Evolutionary conservation across 2,329 filamentous ascomycete species (phyloP), one percentile per base, ranked within the genome.

Genomic region (Rutstroemia sp.): DNA sequence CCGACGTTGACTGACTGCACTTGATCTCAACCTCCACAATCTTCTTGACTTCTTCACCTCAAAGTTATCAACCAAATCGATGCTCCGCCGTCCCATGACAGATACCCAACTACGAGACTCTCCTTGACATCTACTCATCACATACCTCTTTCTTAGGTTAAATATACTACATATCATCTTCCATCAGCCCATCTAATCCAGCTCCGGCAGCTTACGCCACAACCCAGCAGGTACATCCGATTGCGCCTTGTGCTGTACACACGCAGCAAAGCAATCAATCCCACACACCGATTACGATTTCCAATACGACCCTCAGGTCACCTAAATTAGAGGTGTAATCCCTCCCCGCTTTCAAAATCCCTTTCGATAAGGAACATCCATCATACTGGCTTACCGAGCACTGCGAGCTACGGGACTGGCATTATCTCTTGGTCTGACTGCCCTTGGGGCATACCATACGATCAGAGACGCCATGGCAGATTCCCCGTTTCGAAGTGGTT

Each of bases 351-450:
- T 44, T 45, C 27, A 38, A 23, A 19, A 42, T 51, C 34, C 8
- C 19, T 37, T 37, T 37, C 34, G 10, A 19, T 37, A 16, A 39
- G 25, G 45, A 51, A 34, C n/a, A 38, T 44, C 10, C 34, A 56
- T 69, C 76, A 81, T 52, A 59, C 73, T 82, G 79, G 80, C 80
- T 71, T 80, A 76, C 69, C 76, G 79, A 71, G 77, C 77, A 49
- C 65, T 83, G 60, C 75, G 79, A 69, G 72, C 76, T 62, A 68
- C 69, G 19, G 79, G 79, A 72, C 75, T 84, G 66, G 75, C 76
- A 71, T 72, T 81, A 62, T 80, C 81, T 73, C 75, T 84, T 60
- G 81, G 80, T 69, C 71, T 83, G 58, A 77, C 79, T 67, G 80
- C 79, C 67, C 69, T 84, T 62, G 75, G 78, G 66, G 77, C 79